Conservation (phyloP, 192 early-diverging fungal genomes). For the Coemansia nantahalensis region DNA sequence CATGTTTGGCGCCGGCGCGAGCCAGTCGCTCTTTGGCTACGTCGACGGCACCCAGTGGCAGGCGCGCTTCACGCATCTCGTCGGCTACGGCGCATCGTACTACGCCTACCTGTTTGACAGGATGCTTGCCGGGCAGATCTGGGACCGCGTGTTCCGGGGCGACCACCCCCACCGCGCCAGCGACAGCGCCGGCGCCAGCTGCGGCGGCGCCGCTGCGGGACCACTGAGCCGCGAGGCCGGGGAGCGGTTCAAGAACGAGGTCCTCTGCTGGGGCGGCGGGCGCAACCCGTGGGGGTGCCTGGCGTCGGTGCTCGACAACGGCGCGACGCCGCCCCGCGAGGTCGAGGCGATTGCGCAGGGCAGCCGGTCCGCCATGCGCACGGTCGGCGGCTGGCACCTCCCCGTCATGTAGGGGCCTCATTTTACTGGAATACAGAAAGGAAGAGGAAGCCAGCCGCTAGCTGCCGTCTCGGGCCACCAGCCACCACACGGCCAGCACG, state of each 20-base stretch:
- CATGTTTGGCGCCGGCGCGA: conserved; percentile 37
- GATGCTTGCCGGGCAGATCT: conserved; percentile 76
- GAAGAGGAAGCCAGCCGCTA: background rate
- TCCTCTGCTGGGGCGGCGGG: conserved; percentile 92
- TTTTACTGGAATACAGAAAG: background rate
- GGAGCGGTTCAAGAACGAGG: conserved; percentile 65
- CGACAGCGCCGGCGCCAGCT: background rate
- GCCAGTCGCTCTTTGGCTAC: conserved; percentile 64
- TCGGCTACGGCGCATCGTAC: conserved; percentile 90
- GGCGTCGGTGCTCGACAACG: conserved; percentile 61
- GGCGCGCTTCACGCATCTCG: conserved; percentile 87
- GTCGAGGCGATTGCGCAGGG: conserved; percentile 56
- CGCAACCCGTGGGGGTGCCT: conserved; percentile 86
- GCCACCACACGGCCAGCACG: conserved; percentile 42
- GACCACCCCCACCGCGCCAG: conserved; percentile 8
- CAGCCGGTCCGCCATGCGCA: conserved; percentile 63
- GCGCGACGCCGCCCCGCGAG: conserved; percentile 16
- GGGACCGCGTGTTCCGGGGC: conserved; percentile 64
- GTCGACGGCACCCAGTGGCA: conserved; percentile 81
- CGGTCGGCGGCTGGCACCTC: conserved; percentile 71
- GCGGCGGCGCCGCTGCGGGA: conserved; percentile 16
- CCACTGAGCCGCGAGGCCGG: conserved; percentile 64
- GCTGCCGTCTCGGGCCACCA: conserved; percentile 11
- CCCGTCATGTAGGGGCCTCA: conserved; percentile 23
- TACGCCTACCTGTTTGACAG: conserved; percentile 94